These are phyloP conservation scores for Alternaria sp. DNA, from an alignment of 2,329 filamentous ascomycete genomes.

Conservation along the genomic window DNA sequence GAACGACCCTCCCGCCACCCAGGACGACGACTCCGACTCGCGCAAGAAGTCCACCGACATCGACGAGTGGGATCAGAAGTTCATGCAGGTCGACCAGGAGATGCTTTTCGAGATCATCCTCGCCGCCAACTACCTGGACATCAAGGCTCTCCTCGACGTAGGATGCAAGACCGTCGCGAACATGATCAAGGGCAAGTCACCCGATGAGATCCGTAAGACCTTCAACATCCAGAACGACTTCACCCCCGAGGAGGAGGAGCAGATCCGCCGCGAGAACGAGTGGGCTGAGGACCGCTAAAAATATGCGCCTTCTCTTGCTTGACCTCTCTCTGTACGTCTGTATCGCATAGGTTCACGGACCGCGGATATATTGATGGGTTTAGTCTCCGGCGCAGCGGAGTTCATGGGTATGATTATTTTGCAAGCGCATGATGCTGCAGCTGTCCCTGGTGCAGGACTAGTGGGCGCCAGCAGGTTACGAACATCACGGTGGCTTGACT, in stretches of 20 bases:
- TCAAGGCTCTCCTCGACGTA: slow-evolving; percentile 96
- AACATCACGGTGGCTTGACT: slow-evolving; percentile 7
- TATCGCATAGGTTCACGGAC: slow-evolving; percentile 8
- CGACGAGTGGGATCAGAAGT: slow-evolving; percentile 99
- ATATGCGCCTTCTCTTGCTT: slow-evolving; percentile 1
- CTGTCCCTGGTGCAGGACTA: not conserved
- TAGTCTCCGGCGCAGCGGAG: slow-evolving; percentile 21
- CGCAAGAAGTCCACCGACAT: slow-evolving; percentile 99
- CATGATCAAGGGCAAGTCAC: slow-evolving; percentile 99
- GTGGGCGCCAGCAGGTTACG: slow-evolving; percentile 9
- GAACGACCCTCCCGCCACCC: slow-evolving; percentile 80
- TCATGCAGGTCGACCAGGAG: slow-evolving; percentile 99
- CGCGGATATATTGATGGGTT: slow-evolving; percentile 10
- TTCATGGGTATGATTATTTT: slow-evolving; percentile 17
- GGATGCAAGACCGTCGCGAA: slow-evolving; percentile 99
- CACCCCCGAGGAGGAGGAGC: slow-evolving; percentile 97
- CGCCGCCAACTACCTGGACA: slow-evolving; percentile 97
- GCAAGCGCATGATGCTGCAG: slow-evolving; percentile 12
- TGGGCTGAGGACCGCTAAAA: slow-evolving; percentile 56
- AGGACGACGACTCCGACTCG: slow-evolving; percentile 90
- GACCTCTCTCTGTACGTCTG: slow-evolving; percentile 3
- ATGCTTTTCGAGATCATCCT: slow-evolving; percentile 99
- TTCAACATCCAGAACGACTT: slow-evolving; percentile 99
- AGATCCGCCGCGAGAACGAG: slow-evolving; percentile 71
- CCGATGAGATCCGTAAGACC: slow-evolving; percentile 98